Evolutionary conservation across 176 grass and related monocot species (phyloP), one percentile per base, ranked within the genome.

Genomic region (Leersia perrieri): DNA sequence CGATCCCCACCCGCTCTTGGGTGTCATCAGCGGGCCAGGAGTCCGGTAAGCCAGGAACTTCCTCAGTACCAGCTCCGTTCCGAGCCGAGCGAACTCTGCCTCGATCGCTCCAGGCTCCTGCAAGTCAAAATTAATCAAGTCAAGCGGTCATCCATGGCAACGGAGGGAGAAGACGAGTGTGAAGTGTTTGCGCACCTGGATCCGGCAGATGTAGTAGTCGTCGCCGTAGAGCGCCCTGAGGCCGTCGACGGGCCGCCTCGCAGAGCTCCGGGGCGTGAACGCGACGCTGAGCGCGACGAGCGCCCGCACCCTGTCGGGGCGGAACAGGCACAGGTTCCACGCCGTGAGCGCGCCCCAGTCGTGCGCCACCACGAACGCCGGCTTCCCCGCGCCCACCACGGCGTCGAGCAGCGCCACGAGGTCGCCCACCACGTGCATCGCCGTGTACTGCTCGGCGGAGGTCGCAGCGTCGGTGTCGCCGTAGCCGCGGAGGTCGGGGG

Each of bases 301-400:
- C 36, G 88, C 84, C 53, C 80, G 81, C 61, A 90, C 87, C 81
- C 51, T 65, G 86, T 93, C 91, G 0, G 84, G 84, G 1, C 91
- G 77, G 83, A 88, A 88, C 77, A 80, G 78, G 84, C 91, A 90
- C 41, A 88, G 60, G 29, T 60, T 82, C 91, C 88, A 93, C 1
- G 91, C 91, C 0, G 9, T 85, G 53, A 88, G 42, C 14, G 91
- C 88, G 57, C 91, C 91, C 88, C 91, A 90, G 66, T 93, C 85
- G 75, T 93, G 91, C 25, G 77, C 91, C 35, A 72, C 91, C 57
- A 94, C 88, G 68, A 94, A 87, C 16, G 91, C 82, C 63, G 39
- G 60, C 74, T 39, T 18, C 71, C 81, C 75, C 76, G 68, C 70
- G 13, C 47, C 70, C 22, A 86, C 62, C 1, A 81, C 62, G 5